Evolutionary conservation across 805 yeast genomes (phyloP).

Genomic region (Ogataea populi-albae): DNA sequence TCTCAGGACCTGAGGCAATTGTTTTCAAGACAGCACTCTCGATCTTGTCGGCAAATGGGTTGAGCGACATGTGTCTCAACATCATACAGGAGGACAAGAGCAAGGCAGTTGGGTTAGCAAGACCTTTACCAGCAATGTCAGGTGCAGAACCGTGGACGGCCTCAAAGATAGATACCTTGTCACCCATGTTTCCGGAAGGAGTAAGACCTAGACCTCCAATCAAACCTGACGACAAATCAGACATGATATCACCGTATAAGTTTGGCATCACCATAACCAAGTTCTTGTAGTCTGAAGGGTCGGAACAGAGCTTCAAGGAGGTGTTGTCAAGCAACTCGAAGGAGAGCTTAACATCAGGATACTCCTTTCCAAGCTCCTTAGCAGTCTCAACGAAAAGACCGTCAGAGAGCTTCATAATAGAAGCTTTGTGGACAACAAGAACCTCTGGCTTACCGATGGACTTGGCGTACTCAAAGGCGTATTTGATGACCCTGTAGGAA

Average conservation of each 20-base stretch:
- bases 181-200: conserved; percentile 99
- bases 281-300: conserved; percentile 83
- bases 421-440: conserved; percentile 95
- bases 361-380: conserved; percentile 82
- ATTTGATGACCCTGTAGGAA: conserved; percentile 93
- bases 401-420: conserved; percentile 97
- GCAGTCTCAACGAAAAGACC: conserved; percentile 95
- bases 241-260: conserved; percentile 98
- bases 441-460: conserved; percentile 84
- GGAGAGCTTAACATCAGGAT: conserved; percentile 82
- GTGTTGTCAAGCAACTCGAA: conserved; percentile 95
- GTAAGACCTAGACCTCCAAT: conserved; percentile 99
- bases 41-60: conserved; percentile 75
- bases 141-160: conserved; percentile 99
- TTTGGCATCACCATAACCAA: conserved; percentile 97
- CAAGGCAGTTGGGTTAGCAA: conserved; percentile 98
- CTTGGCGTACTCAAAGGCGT: conserved; percentile 95
- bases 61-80: conserved; percentile 97
- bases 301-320: conserved; percentile 82
- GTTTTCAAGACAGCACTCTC: conserved; percentile 85
- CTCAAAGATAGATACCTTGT: conserved; percentile 95
- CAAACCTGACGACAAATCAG: conserved; percentile 95
- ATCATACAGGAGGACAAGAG: conserved; percentile 96
- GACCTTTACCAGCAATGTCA: conserved; percentile 97
- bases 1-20: conserved; percentile 92